phyloP scores from a whole-genome alignment of 352 stramenopile species.

The Halophytophthora polymorphica region DNA sequence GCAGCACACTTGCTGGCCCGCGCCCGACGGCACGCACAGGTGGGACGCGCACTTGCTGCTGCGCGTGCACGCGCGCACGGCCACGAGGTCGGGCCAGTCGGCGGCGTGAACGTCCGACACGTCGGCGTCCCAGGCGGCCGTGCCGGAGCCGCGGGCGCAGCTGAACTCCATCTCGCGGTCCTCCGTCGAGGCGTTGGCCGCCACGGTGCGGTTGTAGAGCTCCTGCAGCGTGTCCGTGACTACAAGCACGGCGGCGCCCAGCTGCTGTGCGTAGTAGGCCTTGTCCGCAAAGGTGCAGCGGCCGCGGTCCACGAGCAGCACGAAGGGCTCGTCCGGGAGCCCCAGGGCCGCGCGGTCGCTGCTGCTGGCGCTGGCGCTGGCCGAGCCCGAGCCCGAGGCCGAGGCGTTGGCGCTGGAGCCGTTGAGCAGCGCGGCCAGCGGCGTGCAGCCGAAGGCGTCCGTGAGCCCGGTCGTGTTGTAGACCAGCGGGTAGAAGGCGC shows the following conservation, averaged over 20 bases:
- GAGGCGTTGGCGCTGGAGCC: conserved; percentile 10
- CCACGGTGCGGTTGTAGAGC: conserved; percentile 61
- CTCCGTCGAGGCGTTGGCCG: conserved; percentile 24
- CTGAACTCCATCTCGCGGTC: conserved; percentile 52
- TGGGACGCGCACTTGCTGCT: conserved; percentile 44
- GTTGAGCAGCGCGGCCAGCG: conserved; percentile 28
- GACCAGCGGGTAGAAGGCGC: conserved; percentile 46
- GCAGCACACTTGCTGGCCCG: conserved; percentile 61
- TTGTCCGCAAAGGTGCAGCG: conserved; percentile 78
- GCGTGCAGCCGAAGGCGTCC: conserved; percentile 54
- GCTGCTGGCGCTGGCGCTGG: not conserved
- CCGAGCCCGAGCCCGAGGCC: conserved; percentile 8
- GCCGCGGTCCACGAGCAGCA: conserved; percentile 71
- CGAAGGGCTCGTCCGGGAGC: conserved; percentile 37
- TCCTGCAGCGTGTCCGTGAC: conserved; percentile 71
- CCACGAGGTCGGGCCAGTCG: conserved; percentile 35
- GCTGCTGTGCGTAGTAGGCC: conserved; percentile 56
- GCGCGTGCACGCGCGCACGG: conserved; percentile 40
- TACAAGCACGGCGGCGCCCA: conserved; percentile 66
- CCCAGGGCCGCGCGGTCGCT: conserved; percentile 9
- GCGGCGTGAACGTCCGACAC: conserved; percentile 24
- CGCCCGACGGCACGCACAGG: conserved; percentile 61
- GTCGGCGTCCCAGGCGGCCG: conserved; percentile 22
- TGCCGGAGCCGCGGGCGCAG: conserved; percentile 46
- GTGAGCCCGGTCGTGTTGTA: conserved; percentile 41